Conservation (phyloP, 169 alveolate species). For the Eimeria acervulina region DNA sequence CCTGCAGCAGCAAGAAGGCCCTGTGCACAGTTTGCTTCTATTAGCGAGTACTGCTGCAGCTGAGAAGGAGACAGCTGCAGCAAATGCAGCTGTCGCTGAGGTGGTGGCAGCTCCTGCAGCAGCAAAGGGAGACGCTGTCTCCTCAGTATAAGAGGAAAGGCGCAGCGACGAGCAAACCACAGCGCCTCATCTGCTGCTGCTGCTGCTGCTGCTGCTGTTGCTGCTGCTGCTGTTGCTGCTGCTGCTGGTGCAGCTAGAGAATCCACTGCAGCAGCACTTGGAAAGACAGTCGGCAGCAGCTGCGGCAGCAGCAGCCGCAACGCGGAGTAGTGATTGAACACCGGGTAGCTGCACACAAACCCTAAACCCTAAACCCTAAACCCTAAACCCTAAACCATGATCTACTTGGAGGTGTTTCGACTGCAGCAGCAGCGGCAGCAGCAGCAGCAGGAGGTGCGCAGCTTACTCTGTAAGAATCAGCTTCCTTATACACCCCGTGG, state of each 20-base stretch:
- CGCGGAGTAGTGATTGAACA: background rate
- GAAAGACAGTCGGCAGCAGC: background rate
- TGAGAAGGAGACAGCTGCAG: slow-evolving; percentile 9
- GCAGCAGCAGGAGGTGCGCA: no score
- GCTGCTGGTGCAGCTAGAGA: slow-evolving; percentile 43
- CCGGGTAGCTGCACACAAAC: slow-evolving; percentile 12
- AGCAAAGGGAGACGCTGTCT: background rate
- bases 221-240: slow-evolving; percentile 22
- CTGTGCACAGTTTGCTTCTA: background rate
- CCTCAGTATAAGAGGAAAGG: slow-evolving; percentile 53
- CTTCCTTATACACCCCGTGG: background rate
- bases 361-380: background rate
- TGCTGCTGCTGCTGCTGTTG: background rate
- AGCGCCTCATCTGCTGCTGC: background rate
- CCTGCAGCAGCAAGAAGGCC: slow-evolving; percentile 55
- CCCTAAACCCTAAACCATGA: background rate
- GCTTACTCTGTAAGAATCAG: slow-evolving; percentile 12
- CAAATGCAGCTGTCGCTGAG: slow-evolving; percentile 2
- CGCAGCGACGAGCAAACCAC: slow-evolving; percentile 56
- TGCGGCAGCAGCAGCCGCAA: slow-evolving; percentile 35
- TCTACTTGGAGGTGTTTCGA: background rate
- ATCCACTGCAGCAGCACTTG: slow-evolving; percentile 24
- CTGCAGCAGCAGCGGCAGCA: background rate
- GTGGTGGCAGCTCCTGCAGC: slow-evolving; percentile 74
- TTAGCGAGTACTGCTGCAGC: slow-evolving; percentile 4